phyloP scores from a whole-genome alignment of 768 basidiomycete species.

The Strobilomyces dryophilus region DNA sequence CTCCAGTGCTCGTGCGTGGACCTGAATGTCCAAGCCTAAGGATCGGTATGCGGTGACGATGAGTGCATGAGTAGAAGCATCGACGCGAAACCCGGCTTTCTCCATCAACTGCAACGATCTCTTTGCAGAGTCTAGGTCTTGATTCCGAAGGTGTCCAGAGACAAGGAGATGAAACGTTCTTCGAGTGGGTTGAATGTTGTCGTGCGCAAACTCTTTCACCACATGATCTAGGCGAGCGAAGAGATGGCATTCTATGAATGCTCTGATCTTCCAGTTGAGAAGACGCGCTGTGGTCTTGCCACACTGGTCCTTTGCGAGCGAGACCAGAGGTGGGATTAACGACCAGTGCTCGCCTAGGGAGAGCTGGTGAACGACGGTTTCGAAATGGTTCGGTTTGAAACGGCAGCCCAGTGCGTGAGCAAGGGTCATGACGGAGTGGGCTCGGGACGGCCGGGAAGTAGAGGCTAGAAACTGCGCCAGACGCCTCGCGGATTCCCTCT shows the following conservation, averaged over 20 bases:
- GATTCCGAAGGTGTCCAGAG: constrained; percentile 64
- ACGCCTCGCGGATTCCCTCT: constrained; percentile 30
- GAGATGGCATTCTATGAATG: constrained; percentile 50
- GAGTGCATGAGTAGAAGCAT: constrained; percentile 55
- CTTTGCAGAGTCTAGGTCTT: constrained; percentile 55
- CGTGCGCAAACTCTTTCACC: constrained; percentile 47
- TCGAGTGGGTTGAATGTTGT: constrained; percentile 46
- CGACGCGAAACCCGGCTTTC: constrained; percentile 47
- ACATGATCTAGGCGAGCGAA: constrained; percentile 44
- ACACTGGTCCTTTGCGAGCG: constrained; percentile 45
- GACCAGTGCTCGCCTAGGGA: constrained; percentile 48
- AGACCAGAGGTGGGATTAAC: constrained; percentile 43
- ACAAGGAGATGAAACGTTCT: constrained; percentile 70
- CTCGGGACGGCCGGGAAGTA: constrained; percentile 35
- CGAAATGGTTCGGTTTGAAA: constrained; percentile 55
- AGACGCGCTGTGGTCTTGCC: constrained; percentile 50
- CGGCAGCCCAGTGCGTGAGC: constrained; percentile 47
- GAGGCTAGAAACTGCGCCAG: constrained; percentile 34
- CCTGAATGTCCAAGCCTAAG: constrained; percentile 52
- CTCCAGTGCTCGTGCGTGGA: constrained; percentile 49
- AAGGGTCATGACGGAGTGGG: constrained; percentile 43
- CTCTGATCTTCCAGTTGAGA: constrained; percentile 68
- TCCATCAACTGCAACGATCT: constrained; percentile 53
- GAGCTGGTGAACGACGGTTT: constrained; percentile 48
- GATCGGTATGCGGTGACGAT: constrained; percentile 56